Evolutionary conservation across 148 eudicot genomes (phyloP), one percentile per base, ranked within the genome.

Genomic region (Rhododendron williamsianum): DNA sequence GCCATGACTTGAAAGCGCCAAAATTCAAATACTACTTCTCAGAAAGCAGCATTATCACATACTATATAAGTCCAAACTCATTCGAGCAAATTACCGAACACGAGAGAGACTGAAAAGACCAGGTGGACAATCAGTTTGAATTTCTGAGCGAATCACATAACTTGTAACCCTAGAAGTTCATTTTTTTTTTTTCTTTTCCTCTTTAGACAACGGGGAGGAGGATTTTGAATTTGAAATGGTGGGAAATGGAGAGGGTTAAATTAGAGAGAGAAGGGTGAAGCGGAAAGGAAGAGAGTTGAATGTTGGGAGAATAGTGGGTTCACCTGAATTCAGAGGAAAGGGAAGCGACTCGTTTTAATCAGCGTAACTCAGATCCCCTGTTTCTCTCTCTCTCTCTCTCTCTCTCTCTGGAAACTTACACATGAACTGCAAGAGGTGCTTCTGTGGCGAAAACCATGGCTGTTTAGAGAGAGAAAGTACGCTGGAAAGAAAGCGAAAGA

Each of bases 281-380:
- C 23, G 65, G 7, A 58, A 58, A 19, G 16, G 65, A 58, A 27
- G 82, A 23, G 81, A 73, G 52, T 21, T 23, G 9, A 63, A 6
- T 23, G 25, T 13, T 76, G 60, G 76, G 67, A 71, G 27, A 63
- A 10, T 23, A 82, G 46, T 30, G 19, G 46, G 73, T 84, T 88
- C 88, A 85, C 90, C 90, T 88, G 90, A 89, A 89, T 81, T 58
- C 85, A 86, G 89, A 88, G 86, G 85, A 88, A 83, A 86, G 90
- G 76, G 86, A 89, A 85, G 87, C 85, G 88, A 19, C 73, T 41
- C 33, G n/a, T 38, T 38, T 38, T 38, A 38, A 4, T 38, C 43
- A 38, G 43, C 6, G 6, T 38, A 38, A 38, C 43, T 38, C 43
- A 38, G 43, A 38, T 38, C 43, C 43, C 6, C 43, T 38, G 6